phyloP scores from a whole-genome alignment of 495 filamentous ascomycete species.

The Darksidea phi region DNA sequence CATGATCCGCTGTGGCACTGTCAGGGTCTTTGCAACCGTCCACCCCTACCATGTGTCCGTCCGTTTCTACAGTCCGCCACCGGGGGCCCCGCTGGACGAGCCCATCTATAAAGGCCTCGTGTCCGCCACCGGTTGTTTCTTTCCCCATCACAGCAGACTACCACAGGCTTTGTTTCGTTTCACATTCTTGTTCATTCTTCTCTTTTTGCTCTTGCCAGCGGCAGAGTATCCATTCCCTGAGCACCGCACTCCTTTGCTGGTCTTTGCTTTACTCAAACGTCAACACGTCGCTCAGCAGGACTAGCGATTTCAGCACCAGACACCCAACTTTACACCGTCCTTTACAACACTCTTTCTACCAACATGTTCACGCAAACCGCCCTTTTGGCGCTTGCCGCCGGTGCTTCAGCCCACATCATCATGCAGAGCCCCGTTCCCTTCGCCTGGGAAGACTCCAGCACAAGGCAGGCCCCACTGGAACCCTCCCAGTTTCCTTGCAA shows the following conservation, averaged over 20 bases:
- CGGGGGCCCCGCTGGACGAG: conserved; percentile 1
- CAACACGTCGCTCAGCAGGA: conserved; percentile 34
- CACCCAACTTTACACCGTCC: background rate
- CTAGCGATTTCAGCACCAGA: conserved; percentile 37
- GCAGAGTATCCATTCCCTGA: conserved; percentile 23
- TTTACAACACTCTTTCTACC: conserved; percentile 25
- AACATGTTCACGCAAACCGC: conserved; percentile 40
- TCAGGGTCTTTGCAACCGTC: conserved; percentile 4
- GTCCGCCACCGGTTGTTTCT: conserved; percentile 9
- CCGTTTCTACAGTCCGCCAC: conserved; percentile 20
- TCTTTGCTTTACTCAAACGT: conserved; percentile 25
- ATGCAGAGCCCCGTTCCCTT: conserved; percentile 69
- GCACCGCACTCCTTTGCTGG: conserved; percentile 27
- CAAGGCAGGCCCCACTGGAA: conserved; percentile 61
- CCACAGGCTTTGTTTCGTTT: conserved; percentile 23
- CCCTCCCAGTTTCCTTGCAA: conserved; percentile 80
- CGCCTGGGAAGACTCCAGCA: conserved; percentile 38
- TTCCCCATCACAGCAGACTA: conserved; percentile 17
- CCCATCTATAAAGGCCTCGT: conserved; percentile 20
- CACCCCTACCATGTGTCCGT: background rate
- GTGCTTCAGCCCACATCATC: conserved; percentile 65
- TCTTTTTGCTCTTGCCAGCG: conserved; percentile 37
- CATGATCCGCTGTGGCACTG: conserved; percentile 23
- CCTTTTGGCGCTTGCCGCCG: conserved; percentile 45
- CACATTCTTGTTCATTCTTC: conserved; percentile 16